Base-by-base conservation (phyloP, 331 rosid species). In the Ulmus americana region DNA sequence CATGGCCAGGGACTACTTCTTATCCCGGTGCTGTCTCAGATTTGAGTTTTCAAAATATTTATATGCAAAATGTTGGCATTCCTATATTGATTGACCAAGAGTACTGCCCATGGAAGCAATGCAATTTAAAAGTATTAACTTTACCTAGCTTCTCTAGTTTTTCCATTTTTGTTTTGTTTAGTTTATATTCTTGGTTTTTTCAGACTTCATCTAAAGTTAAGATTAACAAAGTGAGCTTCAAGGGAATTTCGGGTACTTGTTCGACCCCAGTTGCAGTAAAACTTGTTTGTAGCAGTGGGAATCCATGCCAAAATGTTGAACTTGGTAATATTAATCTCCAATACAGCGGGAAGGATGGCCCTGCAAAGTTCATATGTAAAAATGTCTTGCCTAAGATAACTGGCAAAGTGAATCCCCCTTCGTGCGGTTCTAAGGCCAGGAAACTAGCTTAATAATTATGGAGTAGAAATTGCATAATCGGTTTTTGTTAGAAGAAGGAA, bases 11-110 rank as follows among this genome's bases (percentile, higher is more conserved):
- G 35, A 28, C 35, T 28, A 28, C 35, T 46, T 68, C 80, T 11
- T 50, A 44, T 0, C 13, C 39, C 0, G 70, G 73, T 4, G 10
- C 38, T 4, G 74, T 71, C 10, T 45, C 78, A 0, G 38, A 50
- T 57, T 7, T 81, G 55, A 52, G 9, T 39, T 81, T 74, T 13
- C 76, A 74, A 57, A 77, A 74, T 28, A 50, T 74, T 12, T 6
- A 8, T 5, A 69, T 78, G 79, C 22, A 67, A 4, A 68, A 67
- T 18, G 71, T 67, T 3, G 54, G 55, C 22, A 67, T 11, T 46
- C 71, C 71, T 4, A 41, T 67, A 12, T 35, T 67, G 11, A 67
- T 67, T 5, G 71, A 67, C 35, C 71, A 67, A 44, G 63, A 67
- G 45, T 67, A 67, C 39, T 62, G 67, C 67, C 67, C 67, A 18